Conservation (phyloP, 352 stramenopile species). For the Hyaloperonospora brassicae region DNA sequence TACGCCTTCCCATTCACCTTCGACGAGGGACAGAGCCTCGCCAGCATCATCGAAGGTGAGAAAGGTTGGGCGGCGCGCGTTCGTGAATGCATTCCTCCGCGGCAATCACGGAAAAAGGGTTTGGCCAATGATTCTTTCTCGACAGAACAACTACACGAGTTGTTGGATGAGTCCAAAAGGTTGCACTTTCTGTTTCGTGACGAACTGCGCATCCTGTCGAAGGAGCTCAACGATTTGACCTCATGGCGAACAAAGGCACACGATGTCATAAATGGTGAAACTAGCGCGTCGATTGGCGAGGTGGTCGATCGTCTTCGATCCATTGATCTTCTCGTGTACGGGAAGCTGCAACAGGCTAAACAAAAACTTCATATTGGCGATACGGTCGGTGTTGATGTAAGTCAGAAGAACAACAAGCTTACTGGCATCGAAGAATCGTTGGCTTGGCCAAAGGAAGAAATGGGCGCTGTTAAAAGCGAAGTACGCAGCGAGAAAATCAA, state of each 20-base stretch:
- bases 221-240: constrained; percentile 61
- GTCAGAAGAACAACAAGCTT: constrained; percentile 1
- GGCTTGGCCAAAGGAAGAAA: constrained; percentile 9
- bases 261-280: constrained; percentile 35
- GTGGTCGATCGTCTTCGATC: constrained; percentile 43
- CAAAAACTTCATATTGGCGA: constrained; percentile 31
- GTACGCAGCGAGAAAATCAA: neutral
- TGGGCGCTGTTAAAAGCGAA: too few relatives aligned
- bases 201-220: constrained; percentile 61
- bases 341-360: constrained; percentile 48
- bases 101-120: constrained; percentile 75
- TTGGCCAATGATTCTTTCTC: constrained; percentile 56
- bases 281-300: constrained; percentile 27
- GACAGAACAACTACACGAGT: constrained; percentile 39
- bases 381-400: constrained; percentile 1
- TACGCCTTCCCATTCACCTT: constrained; percentile 66
- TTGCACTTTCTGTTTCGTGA: constrained; percentile 72
- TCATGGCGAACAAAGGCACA: constrained; percentile 58
- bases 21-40: constrained; percentile 53
- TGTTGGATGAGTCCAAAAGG: constrained; percentile 48
- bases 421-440: constrained; percentile 12
- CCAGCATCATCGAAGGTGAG: constrained; percentile 46
- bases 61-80: constrained; percentile 64
- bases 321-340: constrained; percentile 58
- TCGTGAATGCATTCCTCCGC: constrained; percentile 59